A percentile compares a stretch with the other conserved stretches of the same genome.
phyloP scores from a whole-genome alignment of 768 basidiomycete species.

The Strobilomyces dryophilus region DNA sequence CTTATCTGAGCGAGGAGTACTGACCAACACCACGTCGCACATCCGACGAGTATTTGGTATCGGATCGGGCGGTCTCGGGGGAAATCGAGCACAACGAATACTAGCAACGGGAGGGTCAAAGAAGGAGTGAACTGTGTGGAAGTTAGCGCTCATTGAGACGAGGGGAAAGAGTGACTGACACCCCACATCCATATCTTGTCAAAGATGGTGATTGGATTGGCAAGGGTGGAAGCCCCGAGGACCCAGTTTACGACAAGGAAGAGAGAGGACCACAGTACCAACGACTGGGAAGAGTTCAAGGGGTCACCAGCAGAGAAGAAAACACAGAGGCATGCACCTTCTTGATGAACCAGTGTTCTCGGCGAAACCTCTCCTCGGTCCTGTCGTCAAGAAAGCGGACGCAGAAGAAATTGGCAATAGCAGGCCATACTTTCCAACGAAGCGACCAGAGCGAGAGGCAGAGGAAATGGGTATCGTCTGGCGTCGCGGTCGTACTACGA shows the following conservation, averaged over 20 bases:
- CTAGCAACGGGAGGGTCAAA: conserved; percentile 59
- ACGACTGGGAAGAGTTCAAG: conserved; percentile 30
- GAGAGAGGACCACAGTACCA: conserved; percentile 58
- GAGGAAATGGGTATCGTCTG: conserved; percentile 35
- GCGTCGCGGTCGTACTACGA: conserved; percentile 32
- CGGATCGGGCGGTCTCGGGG: conserved; percentile 54
- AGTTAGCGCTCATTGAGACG: not conserved
- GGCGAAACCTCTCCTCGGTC: conserved; percentile 45
- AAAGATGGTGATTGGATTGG: conserved; percentile 38
- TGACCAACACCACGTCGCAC: conserved; percentile 65
- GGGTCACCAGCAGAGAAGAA: not conserved
- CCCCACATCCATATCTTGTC: conserved; percentile 65
- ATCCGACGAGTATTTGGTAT: conserved; percentile 59
- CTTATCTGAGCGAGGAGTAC: conserved; percentile 11
- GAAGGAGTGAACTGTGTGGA: conserved; percentile 47
- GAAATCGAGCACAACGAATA: conserved; percentile 67
- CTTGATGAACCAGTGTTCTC: conserved; percentile 72
- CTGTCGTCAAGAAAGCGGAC: conserved; percentile 59
- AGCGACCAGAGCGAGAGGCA: conserved; percentile 37
- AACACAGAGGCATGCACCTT: conserved; percentile 36
- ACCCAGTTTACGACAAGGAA: conserved; percentile 72
- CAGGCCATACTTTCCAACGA: conserved; percentile 58
- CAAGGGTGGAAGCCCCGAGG: conserved; percentile 51
- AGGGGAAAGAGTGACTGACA: conserved; percentile 30
- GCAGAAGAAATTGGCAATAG: conserved; percentile 52